Evolutionary conservation across 2,329 filamentous ascomycete species (phyloP), one percentile per base, ranked within the genome.

Genomic region (Colletotrichum viniferum): DNA sequence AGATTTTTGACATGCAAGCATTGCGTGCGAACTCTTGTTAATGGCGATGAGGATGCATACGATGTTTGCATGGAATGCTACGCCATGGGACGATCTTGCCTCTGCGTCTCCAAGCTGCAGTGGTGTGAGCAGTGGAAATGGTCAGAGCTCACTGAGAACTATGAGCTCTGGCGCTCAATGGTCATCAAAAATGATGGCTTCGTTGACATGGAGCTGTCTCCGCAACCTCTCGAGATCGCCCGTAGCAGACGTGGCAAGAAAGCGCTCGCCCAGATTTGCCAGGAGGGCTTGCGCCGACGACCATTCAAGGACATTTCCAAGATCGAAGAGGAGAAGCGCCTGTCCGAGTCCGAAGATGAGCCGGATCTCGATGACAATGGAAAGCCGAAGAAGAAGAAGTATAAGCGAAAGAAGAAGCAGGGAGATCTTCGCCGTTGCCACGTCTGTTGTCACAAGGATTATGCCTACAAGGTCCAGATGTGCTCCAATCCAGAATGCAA

Each of bases 21-120:
- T 69, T 99, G 97, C 82, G 90, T 95, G 61, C 89, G 93, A 43
- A 87, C 89, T 64, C 88, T 95, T 24, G 87, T 90, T 13, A 90
- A 90, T 74, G 94, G 92, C 36, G 91, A 90, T 18, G 93, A 95
- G 71, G 95, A 98, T 81, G 95, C 95, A 0, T 99, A 98, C 82
- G 97, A 99, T 82, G 90, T 99, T 26, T 99, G 97, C 81, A 96
- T 99, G 94, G 97, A 99, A 79, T 99, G 97, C 82, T 99, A 98
- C 81, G 94, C 93, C n/a, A 98, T 98, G 94, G 97, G 97, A 26
- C 92, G 97, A 67, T 98, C 96, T 61, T 99, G 97, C 82, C 92
- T 91, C 4, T 99, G 97, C 81, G 90, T 98, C 66, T 98, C 96
- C 5, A 92, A 92, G 13, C 90, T 98, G 13, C 92, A 91, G 76